Base-by-base conservation (phyloP, 2,329 filamentous ascomycete species). In the Exophiala calicioides region DNA sequence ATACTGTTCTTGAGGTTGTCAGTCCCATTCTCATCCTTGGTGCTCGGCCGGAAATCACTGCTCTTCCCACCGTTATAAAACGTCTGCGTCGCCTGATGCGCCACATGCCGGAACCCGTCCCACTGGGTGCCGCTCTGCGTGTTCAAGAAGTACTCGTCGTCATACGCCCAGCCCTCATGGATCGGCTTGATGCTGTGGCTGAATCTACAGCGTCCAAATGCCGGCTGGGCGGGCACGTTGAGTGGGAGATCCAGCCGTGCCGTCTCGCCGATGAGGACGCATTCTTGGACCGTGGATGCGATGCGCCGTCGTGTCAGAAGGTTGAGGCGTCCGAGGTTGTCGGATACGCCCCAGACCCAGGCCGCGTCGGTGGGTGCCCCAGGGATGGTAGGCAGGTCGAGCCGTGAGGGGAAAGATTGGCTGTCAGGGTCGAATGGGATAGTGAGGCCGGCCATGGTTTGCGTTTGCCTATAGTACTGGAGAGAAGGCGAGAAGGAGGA, bases 301-400 rank as follows among this genome's bases (percentile, higher is more conserved):
- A 81, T 76, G n/a, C 78, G 68, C 3, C 67, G 62, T 1, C 77
- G 77, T 0, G 78, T 81, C 7, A 80, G 66, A 5, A 81, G 71
- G 47, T 81, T 81, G 26, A 81, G 59, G 34, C 78, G 68, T 10
- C 74, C 74, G 34, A 73, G 36, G 23, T 47, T 4, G 24, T 62
- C 68, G 58, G 79, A 66, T 29, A 75, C 66, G 7, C 79, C 78
- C 78, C 78, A 82, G 18, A 80, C 73, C 79, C 79, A 82, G 13
- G 78, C 77, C 18, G 78, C 76, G 19, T 69, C 75, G 12, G 74
- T 65, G 0, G 78, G 79, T 2, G 77, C 76, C 19, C 72, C 73
- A 1, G 72, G 63, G 24, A 80, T 69, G 12, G 62, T 53, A 13
- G 77, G 76, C 3, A 81, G 65, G 38, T 81, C 72, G 37, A 73